Percentiles rank a stretch among this genome's conserved stretches.
Conservation (phyloP, 805 yeast genomes). For the Hemisphaericaspora nanyangensis region DNA sequence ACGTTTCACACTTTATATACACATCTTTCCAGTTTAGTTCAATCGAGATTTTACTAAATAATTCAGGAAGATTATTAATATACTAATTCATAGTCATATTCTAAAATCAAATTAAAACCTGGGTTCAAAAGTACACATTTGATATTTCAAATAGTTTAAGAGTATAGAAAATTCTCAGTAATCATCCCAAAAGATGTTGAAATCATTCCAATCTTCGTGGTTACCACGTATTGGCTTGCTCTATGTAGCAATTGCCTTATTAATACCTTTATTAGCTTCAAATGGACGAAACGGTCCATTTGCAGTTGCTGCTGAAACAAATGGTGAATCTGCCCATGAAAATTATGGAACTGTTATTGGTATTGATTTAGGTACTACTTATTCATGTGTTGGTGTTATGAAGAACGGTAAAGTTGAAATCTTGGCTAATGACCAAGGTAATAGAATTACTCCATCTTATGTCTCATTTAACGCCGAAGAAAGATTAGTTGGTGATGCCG, state of each 20-base stretch:
- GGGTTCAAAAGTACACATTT: no score
- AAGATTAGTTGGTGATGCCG: constrained; percentile 94
- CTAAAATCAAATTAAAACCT: no score
- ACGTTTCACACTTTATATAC: no score
- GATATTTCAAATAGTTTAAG: no score
- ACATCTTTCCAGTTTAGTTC: no score
- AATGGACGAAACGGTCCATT: constrained; percentile 9
- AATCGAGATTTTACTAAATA: no score
- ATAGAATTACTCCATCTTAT: constrained; percentile 95
- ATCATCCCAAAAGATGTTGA: no score
- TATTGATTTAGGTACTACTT: constrained; percentile 84
- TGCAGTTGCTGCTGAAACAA: constrained; percentile 17
- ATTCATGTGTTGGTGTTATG: constrained; percentile 95
- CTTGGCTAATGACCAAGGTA: constrained; percentile 97
- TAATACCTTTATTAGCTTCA: constrained; percentile 34
- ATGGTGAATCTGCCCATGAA: constrained; percentile 24
- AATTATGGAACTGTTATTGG: constrained; percentile 54
- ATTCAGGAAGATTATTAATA: no score
- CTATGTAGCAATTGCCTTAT: constrained; percentile 29
- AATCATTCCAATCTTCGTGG: constrained; percentile 16
- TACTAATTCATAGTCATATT: no score
- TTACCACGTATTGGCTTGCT: constrained; percentile 28
- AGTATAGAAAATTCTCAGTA: no score
- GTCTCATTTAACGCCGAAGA: constrained; percentile 93
- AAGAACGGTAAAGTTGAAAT: constrained; percentile 90